These are phyloP conservation scores for Aspergillus coremiiformis DNA, from an alignment of 495 filamentous ascomycete genomes.

Conservation along the genomic window DNA sequence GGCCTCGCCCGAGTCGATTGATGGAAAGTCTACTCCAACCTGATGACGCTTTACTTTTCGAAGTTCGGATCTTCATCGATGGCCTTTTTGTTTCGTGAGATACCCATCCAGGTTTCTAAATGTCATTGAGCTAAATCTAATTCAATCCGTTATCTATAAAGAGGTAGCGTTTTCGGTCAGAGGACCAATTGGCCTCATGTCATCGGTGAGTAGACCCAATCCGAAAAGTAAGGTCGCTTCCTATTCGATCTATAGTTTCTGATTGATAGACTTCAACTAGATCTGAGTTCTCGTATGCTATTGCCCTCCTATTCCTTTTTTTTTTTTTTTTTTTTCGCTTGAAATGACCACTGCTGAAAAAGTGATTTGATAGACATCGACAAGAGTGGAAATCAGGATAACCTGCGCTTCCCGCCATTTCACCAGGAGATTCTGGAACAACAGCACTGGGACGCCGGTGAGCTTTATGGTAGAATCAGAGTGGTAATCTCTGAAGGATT, in stretches of 20 bases:
- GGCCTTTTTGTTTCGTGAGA: constrained; percentile 58
- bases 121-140: neutral
- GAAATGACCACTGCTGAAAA: neutral
- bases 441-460: constrained; percentile 63
- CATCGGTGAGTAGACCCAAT: constrained; percentile 33
- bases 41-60: constrained; percentile 54
- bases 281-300: constrained; percentile 14
- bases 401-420: constrained; percentile 66
- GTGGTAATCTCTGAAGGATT: constrained; percentile 75
- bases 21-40: constrained; percentile 54
- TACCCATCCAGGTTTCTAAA: neutral
- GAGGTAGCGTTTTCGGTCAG: constrained; percentile 49
- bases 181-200: constrained; percentile 54
- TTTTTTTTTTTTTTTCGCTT: too few species aligned
- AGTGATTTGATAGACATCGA: constrained; percentile 47
- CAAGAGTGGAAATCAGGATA: constrained; percentile 51
- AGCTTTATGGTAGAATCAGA: constrained; percentile 66
- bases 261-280: constrained; percentile 1
- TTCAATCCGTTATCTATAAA: neutral
- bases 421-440: constrained; percentile 63
- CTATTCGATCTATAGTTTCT: neutral
- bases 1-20: constrained; percentile 54
- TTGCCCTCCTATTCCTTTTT: neutral
- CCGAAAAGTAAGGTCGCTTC: neutral
- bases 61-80: constrained; percentile 65